These are phyloP conservation scores for Galerina sulciceps DNA, from an alignment of 768 basidiomycete species.

Conservation along the genomic window DNA sequence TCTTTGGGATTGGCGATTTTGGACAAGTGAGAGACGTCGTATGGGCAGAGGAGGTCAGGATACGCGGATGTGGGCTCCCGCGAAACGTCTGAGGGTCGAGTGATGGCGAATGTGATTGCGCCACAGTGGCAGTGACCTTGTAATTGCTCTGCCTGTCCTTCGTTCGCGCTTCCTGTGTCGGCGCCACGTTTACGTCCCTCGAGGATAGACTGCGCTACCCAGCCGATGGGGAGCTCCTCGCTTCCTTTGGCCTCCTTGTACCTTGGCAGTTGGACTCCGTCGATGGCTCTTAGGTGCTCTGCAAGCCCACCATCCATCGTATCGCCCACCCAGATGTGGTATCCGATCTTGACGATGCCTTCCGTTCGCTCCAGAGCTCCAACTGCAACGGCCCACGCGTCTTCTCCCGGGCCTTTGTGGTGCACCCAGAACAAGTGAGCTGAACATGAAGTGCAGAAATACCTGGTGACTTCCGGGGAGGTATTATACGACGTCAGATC, in stretches of 20 bases:
- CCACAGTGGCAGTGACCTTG: slow-evolving; percentile 32
- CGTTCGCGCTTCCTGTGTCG: neutral
- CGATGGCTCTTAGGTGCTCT: slow-evolving; percentile 23
- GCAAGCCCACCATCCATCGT: slow-evolving; percentile 38
- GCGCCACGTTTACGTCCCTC: neutral
- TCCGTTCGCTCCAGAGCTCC: slow-evolving; percentile 30
- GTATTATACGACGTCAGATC: slow-evolving; percentile 27
- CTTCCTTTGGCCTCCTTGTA: slow-evolving; percentile 18
- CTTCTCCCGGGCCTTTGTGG: slow-evolving; percentile 6
- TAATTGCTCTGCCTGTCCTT: slow-evolving; percentile 12
- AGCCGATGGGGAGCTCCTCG: slow-evolving; percentile 25
- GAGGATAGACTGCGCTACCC: slow-evolving; percentile 15
- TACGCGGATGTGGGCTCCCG: slow-evolving; percentile 22
- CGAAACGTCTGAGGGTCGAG: slow-evolving; percentile 27
- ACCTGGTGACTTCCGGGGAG: slow-evolving; percentile 23
- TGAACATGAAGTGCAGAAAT: slow-evolving; percentile 33
- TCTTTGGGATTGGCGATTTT: slow-evolving; percentile 26
- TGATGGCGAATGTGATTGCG: slow-evolving; percentile 26
- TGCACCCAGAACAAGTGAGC: slow-evolving; percentile 29
- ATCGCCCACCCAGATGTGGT: slow-evolving; percentile 30
- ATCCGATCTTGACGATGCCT: slow-evolving; percentile 24
- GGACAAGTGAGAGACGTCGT: slow-evolving; percentile 23
- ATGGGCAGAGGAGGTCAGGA: slow-evolving; percentile 30
- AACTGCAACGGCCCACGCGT: slow-evolving; percentile 27
- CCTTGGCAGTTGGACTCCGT: slow-evolving; percentile 22